phyloP scores from a whole-genome alignment of 208 protist species.

The Novymonas esmeraldas region DNA sequence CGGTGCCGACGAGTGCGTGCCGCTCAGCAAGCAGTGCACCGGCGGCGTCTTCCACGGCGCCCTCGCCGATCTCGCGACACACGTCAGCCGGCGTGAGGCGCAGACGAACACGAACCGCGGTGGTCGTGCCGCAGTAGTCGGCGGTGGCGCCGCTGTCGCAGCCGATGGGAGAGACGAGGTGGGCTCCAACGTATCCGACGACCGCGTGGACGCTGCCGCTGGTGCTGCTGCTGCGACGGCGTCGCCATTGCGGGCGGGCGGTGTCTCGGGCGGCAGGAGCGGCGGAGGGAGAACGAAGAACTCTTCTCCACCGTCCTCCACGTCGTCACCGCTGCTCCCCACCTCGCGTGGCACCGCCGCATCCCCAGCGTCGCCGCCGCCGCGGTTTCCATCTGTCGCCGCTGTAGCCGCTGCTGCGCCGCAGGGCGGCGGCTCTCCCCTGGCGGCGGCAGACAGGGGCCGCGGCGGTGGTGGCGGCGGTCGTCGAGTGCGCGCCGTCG shows the following conservation, averaged over 20 bases:
- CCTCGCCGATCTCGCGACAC: slow-evolving; percentile 46
- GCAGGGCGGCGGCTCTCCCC: no score
- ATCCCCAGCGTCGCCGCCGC: no score
- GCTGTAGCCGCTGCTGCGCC: not conserved
- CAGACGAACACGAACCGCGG: not conserved
- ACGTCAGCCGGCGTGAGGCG: not conserved
- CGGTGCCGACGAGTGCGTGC: slow-evolving; percentile 21
- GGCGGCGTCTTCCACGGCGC: slow-evolving; percentile 41
- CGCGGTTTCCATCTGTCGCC: no score
- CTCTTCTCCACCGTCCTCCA: not conserved
- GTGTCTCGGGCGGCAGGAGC: no score
- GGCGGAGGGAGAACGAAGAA: not conserved
- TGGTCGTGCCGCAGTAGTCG: no score
- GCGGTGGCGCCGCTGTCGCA: no score
- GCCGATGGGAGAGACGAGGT: no score
- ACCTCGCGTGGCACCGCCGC: not conserved
- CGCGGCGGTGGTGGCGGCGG: not conserved
- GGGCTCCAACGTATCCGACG: no score
- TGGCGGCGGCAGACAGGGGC: not conserved
- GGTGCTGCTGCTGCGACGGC: not conserved
- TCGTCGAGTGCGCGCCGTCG: not conserved
- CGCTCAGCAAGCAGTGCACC: slow-evolving; percentile 65
- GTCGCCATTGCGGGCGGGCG: no score
- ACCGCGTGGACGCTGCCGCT: not conserved
- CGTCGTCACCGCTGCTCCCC: not conserved